These are phyloP conservation scores for Ceriops tagal DNA, from an alignment of 345 rosid species.

Conservation along the genomic window DNA sequence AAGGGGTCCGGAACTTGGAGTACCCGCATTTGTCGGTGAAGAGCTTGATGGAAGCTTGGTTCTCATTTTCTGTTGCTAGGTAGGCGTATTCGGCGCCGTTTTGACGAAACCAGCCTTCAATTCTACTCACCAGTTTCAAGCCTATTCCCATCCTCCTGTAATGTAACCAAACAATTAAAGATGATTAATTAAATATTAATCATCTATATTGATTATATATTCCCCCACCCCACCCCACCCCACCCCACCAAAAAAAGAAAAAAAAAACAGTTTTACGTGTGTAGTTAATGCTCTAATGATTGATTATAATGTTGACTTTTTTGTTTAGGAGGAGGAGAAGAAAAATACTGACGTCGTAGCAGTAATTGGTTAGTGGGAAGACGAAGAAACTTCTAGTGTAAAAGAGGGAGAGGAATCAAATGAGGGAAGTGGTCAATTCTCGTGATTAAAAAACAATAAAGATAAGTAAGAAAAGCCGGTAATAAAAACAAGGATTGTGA, in stretches of 20 bases:
- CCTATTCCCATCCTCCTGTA: constrained; percentile 93
- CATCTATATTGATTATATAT: too few relatives aligned
- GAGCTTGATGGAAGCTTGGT: constrained; percentile 74
- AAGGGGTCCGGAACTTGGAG: constrained; percentile 83
- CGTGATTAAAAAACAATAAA: background rate
- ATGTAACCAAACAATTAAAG: background rate
- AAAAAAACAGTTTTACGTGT: too few relatives aligned
- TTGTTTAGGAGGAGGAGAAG: too few relatives aligned
- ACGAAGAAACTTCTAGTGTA: too few relatives aligned
- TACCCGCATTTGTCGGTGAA: constrained; percentile 92
- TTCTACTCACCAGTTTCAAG: constrained; percentile 50
- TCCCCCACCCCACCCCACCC: too few relatives aligned
- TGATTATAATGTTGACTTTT: too few relatives aligned
- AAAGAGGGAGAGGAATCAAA: too few relatives aligned
- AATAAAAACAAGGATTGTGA: background rate
- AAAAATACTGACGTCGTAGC: background rate
- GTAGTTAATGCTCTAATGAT: background rate
- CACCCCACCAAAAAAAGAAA: too few relatives aligned
- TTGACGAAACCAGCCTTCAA: constrained; percentile 77
- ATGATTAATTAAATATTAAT: background rate
- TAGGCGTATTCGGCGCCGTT: constrained; percentile 85
- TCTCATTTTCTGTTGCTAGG: constrained; percentile 94
- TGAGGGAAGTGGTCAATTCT: too few relatives aligned
- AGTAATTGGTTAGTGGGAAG: background rate
- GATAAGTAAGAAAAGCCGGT: background rate